A percentile compares a stretch with the other conserved stretches of the same genome.
Conservation (phyloP, 352 stramenopile species). For the Blastocystis hominis region DNA sequence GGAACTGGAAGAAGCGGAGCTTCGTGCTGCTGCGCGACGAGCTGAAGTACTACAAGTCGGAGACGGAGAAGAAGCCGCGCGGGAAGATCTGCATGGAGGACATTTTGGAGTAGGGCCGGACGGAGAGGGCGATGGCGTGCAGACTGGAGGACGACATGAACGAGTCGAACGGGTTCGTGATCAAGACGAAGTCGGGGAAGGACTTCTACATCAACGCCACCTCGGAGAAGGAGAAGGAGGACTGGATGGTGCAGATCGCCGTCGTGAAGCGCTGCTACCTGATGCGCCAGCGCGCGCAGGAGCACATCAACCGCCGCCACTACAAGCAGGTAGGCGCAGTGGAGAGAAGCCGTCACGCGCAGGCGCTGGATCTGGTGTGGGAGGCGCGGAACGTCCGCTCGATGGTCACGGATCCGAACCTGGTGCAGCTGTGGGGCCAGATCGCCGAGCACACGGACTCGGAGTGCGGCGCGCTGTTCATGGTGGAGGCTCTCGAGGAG, state of each 20-base stretch:
- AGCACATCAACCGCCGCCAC: conserved; percentile 23
- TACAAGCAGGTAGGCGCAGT: not conserved
- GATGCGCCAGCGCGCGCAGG: conserved; percentile 28
- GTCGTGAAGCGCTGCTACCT: conserved; percentile 34
- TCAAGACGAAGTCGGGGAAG: conserved; percentile 36
- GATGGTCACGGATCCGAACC: conserved; percentile 34
- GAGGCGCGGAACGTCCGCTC: conserved; percentile 23
- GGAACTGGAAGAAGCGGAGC: conserved; percentile 57
- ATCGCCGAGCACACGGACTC: conserved; percentile 22
- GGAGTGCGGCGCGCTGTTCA: conserved; percentile 36
- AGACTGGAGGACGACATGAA: conserved; percentile 47
- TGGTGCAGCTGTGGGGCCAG: conserved; percentile 36
- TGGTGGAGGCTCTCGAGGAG: conserved; percentile 44
- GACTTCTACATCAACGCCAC: conserved; percentile 53
- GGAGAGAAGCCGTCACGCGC: not conserved
- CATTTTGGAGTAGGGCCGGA: not conserved
- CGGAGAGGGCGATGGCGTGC: not conserved
- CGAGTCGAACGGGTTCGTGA: conserved; percentile 47
- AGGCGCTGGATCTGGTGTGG: conserved; percentile 46
- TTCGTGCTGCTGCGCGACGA: conserved; percentile 57
- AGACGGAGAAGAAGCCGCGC: conserved; percentile 58
- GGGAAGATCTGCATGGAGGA: conserved; percentile 53
- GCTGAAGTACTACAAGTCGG: conserved; percentile 57
- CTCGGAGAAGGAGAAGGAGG: conserved; percentile 41
- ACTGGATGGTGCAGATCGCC: conserved; percentile 55